These are phyloP conservation scores for Acanthamoeba castellanii DNA, from an alignment of 208 protist species.

Conservation along the genomic window DNA sequence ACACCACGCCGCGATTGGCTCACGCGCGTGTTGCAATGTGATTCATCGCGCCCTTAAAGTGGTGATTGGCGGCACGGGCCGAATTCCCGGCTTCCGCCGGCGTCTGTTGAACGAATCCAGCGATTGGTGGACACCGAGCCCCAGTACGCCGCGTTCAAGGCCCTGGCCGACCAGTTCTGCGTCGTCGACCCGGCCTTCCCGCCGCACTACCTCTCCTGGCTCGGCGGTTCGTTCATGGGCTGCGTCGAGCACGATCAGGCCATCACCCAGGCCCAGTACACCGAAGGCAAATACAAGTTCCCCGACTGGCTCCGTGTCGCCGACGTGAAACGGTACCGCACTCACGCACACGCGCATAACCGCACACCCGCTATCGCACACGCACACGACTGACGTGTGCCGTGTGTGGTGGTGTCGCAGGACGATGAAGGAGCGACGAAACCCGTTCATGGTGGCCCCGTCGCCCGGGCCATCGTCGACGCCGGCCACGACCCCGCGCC, in stretches of 20 bases:
- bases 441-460: constrained; percentile 4
- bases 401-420: not conserved
- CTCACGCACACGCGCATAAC: not conserved
- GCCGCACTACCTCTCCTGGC: constrained; percentile 17
- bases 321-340: not conserved
- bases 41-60: not conserved
- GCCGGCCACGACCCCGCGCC: not conserved
- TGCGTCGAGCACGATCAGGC: constrained; percentile 25
- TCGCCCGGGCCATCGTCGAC: not conserved
- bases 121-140: not conserved
- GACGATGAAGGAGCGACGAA: constrained; percentile 3
- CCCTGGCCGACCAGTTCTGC: not conserved
- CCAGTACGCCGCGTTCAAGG: not conserved
- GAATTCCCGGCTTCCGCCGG: not conserved
- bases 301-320: constrained; percentile 3
- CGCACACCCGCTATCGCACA: no score
- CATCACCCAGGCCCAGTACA: constrained; percentile 29
- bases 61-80: constrained; percentile 31
- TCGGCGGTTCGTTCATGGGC: not conserved
- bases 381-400: not conserved
- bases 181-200: not conserved
- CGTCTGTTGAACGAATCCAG: not conserved
- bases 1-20: no score
- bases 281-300: not conserved
- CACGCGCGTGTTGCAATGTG: not conserved